Conservation (phyloP, 768 basidiomycete species). For the Suillus alpinus region DNA sequence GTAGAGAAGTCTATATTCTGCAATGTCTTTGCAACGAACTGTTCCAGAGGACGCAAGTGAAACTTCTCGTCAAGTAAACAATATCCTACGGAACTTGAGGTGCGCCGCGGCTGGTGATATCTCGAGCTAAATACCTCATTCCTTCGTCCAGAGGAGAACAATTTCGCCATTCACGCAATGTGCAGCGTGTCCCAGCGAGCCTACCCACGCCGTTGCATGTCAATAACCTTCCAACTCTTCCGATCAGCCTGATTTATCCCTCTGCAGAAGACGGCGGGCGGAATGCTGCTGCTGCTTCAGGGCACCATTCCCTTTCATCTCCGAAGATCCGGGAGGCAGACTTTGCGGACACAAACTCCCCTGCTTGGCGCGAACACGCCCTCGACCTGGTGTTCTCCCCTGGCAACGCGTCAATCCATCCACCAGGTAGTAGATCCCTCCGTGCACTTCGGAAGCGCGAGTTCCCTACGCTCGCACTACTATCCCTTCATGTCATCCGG, state of each 20-base stretch:
- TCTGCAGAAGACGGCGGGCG: slow-evolving; percentile 4
- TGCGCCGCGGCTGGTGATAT: slow-evolving; percentile 8
- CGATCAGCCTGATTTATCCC: slow-evolving; percentile 38
- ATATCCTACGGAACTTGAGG: slow-evolving; percentile 28
- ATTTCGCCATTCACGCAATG: slow-evolving; percentile 62
- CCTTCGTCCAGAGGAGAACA: slow-evolving; percentile 58
- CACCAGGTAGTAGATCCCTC: slow-evolving; percentile 1
- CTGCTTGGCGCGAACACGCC: slow-evolving; percentile 52
- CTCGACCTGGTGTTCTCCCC: slow-evolving; percentile 49
- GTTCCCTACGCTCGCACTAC: slow-evolving; percentile 49
- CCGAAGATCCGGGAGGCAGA: slow-evolving; percentile 2
- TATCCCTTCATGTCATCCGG: slow-evolving; percentile 57
- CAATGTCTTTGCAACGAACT: neutral
- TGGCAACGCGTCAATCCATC: neutral
- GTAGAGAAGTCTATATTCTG: neutral
- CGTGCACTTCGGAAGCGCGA: slow-evolving; percentile 4
- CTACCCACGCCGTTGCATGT: slow-evolving; percentile 18
- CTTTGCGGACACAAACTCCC: slow-evolving; percentile 22
- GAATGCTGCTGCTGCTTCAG: neutral
- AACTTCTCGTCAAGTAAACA: slow-evolving; percentile 24
- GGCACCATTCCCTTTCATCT: slow-evolving; percentile 14
- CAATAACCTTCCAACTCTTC: slow-evolving; percentile 46
- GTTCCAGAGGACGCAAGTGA: neutral
- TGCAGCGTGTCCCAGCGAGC: slow-evolving; percentile 28
- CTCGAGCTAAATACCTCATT: neutral